Evolutionary conservation across 2,329 filamentous ascomycete species (phyloP), one percentile per base, ranked within the genome.

Genomic region (Alternaria sp.): DNA sequence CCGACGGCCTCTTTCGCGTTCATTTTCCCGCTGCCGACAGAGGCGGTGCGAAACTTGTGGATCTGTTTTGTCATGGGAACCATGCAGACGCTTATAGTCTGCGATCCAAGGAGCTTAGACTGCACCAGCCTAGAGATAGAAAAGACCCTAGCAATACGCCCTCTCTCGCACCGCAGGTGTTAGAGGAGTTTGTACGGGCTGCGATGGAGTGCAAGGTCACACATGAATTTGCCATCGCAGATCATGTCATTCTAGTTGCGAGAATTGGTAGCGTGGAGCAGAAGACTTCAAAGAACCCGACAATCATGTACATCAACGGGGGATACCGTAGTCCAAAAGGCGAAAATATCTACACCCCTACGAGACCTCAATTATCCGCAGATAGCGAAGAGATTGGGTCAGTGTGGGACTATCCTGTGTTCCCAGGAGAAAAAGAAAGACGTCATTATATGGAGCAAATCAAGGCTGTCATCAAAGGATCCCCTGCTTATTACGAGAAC

Each of bases 211-310:
- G 77, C 37, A 59, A 73, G 21, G 23, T 80, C 21, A 65, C 77
- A 28, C 59, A 68, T 6, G 73, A 79, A 33, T 60, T 82, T 4
- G 55, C 68, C 9, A 75, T 83, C 36, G 80, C 74, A 3, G 82
- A 84, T 61, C 82, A 84, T 62, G 69, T 80, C 31, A 76, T 84
- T 23, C 72, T 81, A 0, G 75, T 83, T 51, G 82, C 80, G n/a
- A 72, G 76, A 46, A 76, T 83, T 17, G 56, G 59, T 7, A 56
- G 42, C 8, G 36, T 73, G 24, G 54, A 61, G 7, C 28, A 40
- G 1, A 62, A 28, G 21, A 23, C 17, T 13, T 24, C 29, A 3
- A 45, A 52, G 3, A 42, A 45, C 4, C 49, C 60, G 17, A 65
- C 69, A 4, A 58, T 77, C 2, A 42, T 68, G 4, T 77, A 77